Conservation (phyloP, 2,329 filamentous ascomycete genomes). For the Karstenula rhodostoma region DNA sequence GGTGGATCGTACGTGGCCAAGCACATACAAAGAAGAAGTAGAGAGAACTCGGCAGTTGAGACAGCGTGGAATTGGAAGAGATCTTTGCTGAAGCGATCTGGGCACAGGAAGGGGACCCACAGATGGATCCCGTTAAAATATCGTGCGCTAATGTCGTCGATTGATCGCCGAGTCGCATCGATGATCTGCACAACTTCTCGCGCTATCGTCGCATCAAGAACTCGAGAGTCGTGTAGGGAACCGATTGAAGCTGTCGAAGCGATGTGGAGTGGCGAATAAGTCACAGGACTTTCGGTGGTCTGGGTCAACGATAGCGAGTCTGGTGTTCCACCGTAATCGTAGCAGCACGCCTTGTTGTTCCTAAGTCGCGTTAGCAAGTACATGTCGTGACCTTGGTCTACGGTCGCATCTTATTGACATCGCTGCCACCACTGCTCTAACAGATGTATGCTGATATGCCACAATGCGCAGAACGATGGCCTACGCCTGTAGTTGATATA, state of each 20-base stretch:
- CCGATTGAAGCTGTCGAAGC: not conserved
- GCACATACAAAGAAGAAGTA: constrained; percentile 16
- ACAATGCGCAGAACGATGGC: not conserved
- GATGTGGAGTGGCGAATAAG: not conserved
- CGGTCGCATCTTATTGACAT: not conserved
- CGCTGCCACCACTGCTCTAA: not conserved
- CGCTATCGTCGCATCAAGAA: constrained; percentile 3
- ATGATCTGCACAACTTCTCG: constrained; percentile 4
- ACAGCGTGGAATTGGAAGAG: constrained; percentile 4
- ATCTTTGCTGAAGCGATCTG: constrained; percentile 11
- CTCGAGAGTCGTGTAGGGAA: not conserved
- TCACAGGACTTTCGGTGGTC: not conserved
- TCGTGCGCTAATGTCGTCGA: constrained; percentile 8
- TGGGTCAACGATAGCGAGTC: not conserved
- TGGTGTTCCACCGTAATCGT: constrained; percentile 1
- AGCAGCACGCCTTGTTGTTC: not conserved
- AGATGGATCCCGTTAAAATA: constrained; percentile 18
- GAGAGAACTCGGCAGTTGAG: constrained; percentile 15
- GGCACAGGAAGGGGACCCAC: constrained; percentile 17
- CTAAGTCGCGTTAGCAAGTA: not conserved
- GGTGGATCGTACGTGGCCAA: constrained; percentile 14
- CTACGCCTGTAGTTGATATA: not conserved
- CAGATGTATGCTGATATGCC: not conserved
- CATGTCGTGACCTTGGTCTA: not conserved
- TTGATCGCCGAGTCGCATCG: constrained; percentile 2